Percentiles rank a stretch among this genome's conserved stretches.
phyloP scores from a whole-genome alignment of 2,329 filamentous ascomycete genomes.

The Aspergillus aculeatus region DNA sequence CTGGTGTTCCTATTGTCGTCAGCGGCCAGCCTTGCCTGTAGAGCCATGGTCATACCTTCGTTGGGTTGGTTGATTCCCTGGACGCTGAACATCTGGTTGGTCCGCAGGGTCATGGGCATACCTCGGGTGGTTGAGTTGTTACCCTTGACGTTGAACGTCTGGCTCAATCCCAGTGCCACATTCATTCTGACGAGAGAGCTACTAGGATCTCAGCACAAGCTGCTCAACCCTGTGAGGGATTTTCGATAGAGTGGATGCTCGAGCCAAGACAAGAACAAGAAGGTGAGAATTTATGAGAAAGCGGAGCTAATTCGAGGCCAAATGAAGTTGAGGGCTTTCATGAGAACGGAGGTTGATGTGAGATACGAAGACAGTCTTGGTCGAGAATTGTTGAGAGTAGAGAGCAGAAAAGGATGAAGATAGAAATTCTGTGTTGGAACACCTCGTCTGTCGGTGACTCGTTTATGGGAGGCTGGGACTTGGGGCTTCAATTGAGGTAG shows the following conservation, averaged over 20 bases:
- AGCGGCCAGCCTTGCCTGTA: constrained; percentile 3
- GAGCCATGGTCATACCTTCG: not conserved
- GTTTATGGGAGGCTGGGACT: not conserved
- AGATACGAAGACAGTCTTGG: too few relatives aligned
- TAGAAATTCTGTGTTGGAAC: not conserved
- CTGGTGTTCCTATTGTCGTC: constrained; percentile 14
- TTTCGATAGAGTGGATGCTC: not conserved
- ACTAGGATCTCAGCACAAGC: not conserved
- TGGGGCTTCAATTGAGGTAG: not conserved
- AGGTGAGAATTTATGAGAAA: not conserved
- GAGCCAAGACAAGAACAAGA: too few relatives aligned
- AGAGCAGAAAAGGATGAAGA: not conserved
- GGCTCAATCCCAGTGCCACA: not conserved
- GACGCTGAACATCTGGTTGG: not conserved
- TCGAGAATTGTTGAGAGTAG: not conserved
- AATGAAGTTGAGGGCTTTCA: too few relatives aligned
- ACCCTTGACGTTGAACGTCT: not conserved
- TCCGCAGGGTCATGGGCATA: not conserved
- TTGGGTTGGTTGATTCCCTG: not conserved
- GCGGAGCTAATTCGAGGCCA: not conserved
- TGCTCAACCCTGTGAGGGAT: not conserved
- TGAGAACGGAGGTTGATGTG: too few relatives aligned
- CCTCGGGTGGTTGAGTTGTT: not conserved
- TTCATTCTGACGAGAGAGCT: not conserved
- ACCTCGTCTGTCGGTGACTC: not conserved